phyloP scores from a whole-genome alignment of 495 filamentous ascomycete species.

The Aspergillus ostianus region DNA sequence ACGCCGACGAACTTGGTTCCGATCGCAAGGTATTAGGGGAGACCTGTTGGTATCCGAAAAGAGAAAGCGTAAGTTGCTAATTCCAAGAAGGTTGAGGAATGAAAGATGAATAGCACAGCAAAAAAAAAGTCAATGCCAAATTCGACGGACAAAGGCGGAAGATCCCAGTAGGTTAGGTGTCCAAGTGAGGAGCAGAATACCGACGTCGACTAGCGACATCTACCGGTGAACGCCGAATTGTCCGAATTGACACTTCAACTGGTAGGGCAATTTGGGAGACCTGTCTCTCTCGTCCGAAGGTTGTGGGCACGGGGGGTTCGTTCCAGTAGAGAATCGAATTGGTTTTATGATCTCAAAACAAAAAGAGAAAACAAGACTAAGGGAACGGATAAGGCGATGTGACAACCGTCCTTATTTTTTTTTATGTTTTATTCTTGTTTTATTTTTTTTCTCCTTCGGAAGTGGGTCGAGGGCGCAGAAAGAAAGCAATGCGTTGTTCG shows the following conservation, averaged over 20 bases:
- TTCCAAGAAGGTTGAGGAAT: not conserved
- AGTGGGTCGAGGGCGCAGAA: conserved; percentile 7
- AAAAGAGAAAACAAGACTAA: conserved; percentile 2
- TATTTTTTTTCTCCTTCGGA: conserved; percentile 9
- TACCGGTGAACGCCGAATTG: conserved; percentile 3
- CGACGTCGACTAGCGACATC: conserved; percentile 13
- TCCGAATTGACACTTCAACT: not conserved
- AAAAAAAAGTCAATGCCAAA: not conserved
- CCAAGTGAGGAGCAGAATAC: conserved; percentile 11
- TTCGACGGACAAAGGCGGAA: not conserved
- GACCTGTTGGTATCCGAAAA: conserved; percentile 18
- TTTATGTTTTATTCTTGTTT: not conserved
- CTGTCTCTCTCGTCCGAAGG: conserved; percentile 4
- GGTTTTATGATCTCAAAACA: conserved; percentile 4
- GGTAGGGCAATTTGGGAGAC: not conserved
- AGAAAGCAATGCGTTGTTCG: conserved; percentile 9
- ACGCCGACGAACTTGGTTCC: conserved; percentile 33
- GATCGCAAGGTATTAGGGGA: conserved; percentile 27
- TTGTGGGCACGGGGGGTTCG: conserved; percentile 1
- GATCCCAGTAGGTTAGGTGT: conserved; percentile 9
- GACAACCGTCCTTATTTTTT: not conserved
- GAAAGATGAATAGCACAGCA: not conserved
- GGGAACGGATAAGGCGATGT: not conserved
- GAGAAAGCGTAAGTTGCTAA: conserved; percentile 18
- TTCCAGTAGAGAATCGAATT: conserved; percentile 4